These are phyloP conservation scores for Capsella bursapastoris DNA, from an alignment of 345 rosid genomes.

Conservation along the genomic window DNA sequence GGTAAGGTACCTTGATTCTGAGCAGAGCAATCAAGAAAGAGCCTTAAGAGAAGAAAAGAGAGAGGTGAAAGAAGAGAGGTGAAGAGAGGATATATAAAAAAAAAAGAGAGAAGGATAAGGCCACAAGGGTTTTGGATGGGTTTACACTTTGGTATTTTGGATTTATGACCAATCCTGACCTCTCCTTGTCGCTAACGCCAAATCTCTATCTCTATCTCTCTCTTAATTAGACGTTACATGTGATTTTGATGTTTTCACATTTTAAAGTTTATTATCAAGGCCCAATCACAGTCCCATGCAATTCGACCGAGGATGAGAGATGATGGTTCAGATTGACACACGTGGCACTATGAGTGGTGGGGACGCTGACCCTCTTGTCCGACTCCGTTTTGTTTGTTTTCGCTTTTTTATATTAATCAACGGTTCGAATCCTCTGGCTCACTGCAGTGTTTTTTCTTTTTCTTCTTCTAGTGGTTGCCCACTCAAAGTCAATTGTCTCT, in stretches of 20 bases:
- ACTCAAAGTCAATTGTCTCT: constrained; percentile 34
- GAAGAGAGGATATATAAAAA: constrained; percentile 43
- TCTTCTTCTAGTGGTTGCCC: constrained; percentile 14
- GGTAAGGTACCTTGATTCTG: constrained; percentile 27
- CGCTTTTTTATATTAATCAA: constrained; percentile 20
- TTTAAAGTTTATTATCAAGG: background rate
- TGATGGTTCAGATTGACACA: constrained; percentile 31
- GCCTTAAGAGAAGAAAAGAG: background rate
- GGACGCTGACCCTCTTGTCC: constrained; percentile 40
- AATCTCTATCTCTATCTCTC: constrained; percentile 14
- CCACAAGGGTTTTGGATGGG: constrained; percentile 28
- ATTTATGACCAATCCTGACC: constrained; percentile 42
- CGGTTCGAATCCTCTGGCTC: constrained; percentile 32
- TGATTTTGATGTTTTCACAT: constrained; percentile 37
- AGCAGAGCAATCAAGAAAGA: constrained; percentile 28
- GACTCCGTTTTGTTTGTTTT: constrained; percentile 38
- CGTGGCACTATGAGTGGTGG: constrained; percentile 35
- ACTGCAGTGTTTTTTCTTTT: constrained; percentile 9
- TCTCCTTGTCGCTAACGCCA: constrained; percentile 47
- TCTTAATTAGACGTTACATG: constrained; percentile 28
- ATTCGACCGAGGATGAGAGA: constrained; percentile 33
- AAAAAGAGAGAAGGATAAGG: constrained; percentile 58
- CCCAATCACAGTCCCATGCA: constrained; percentile 33
- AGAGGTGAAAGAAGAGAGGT: background rate
- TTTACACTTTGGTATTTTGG: constrained; percentile 17